Evolutionary conservation across 2,329 filamentous ascomycete species (phyloP), one percentile per base, ranked within the genome.

Genomic region (Ceratocystis variospora): DNA sequence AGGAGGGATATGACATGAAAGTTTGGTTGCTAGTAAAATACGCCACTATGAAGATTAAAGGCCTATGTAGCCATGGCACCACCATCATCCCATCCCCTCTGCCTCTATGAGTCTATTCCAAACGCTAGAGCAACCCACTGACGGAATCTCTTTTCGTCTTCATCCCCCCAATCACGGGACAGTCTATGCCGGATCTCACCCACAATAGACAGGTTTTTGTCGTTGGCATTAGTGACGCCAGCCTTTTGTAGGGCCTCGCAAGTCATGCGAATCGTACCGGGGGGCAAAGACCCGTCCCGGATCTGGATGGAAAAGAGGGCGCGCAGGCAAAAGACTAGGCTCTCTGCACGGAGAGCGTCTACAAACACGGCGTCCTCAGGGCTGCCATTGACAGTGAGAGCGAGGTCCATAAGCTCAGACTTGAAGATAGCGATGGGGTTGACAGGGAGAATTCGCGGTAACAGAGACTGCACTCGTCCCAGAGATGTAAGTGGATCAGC

Each of bases 351-450:
- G 2, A 67, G 53, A 19, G 44, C 17, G 6, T 48, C 22, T 15
- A 62, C n/a, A 45, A 61, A 31, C 5, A 63, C 19, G 17, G 57
- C 53, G n/a, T 53, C 45, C 28, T 41, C 55, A 25, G 45, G 25
- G 44, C 31, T 19, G 15, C 50, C 31, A 17, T 37, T 48, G 7
- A 45, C 25, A 5, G 50, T 44, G 10, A 66, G 50, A 17, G 61
- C 59, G 19, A 66, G 31, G 28, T 25, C 28, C 41, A 63, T 50
- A 22, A 66, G 65, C 37, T 63, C 61, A 15, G 59, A 66, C 37
- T 17, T 50, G 59, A 61, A 62, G 28, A 66, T 33, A 31, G 15
- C 22, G 8, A 48, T 55, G 25, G 66, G 66, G 44, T 62, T 25
- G 2, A 28, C 37, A 3, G 62, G 45, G 3, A 67, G 28, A 12